Conservation (phyloP, 2,329 filamentous ascomycete species). For the Lecanicillium sp. region DNA sequence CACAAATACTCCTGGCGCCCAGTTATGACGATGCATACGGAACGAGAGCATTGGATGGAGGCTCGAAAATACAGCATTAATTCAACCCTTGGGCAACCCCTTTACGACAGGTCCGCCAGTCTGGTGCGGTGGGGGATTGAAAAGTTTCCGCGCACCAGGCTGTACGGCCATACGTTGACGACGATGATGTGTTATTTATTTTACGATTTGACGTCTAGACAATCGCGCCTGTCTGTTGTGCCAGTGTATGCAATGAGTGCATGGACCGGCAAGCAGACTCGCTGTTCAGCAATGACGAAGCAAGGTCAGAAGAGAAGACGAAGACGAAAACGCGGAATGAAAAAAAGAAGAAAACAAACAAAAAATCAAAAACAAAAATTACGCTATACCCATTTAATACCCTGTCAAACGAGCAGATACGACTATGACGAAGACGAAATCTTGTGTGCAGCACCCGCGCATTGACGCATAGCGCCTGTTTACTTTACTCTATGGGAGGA, state of each 20-base stretch:
- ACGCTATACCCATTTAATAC: conserved; percentile 36
- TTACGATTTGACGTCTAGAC: conserved; percentile 43
- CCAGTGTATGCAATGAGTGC: neutral
- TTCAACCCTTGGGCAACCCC: conserved; percentile 37
- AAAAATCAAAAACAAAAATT: conserved; percentile 5
- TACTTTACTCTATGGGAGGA: conserved; percentile 21
- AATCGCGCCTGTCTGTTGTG: conserved; percentile 16
- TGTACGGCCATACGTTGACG: conserved; percentile 35
- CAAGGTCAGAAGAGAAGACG: conserved; percentile 2
- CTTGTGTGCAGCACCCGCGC: conserved; percentile 7
- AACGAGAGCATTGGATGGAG: conserved; percentile 33
- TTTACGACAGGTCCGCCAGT: conserved; percentile 28
- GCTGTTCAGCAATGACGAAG: conserved; percentile 11
- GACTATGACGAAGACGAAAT: conserved; percentile 27
- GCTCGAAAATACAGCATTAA: conserved; percentile 34
- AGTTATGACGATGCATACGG: conserved; percentile 34
- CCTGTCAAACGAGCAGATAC: conserved; percentile 30
- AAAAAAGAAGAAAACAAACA: conserved; percentile 1
- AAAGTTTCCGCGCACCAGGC: conserved; percentile 18
- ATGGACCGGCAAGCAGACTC: neutral
- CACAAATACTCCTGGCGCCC: conserved; percentile 12
- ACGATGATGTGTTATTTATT: conserved; percentile 35
- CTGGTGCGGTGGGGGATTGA: no score
- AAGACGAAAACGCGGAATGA: conserved; percentile 10
- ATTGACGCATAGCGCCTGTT: conserved; percentile 12